Evolutionary conservation across 495 filamentous ascomycete genomes (phyloP).

Genomic region (Jackrogersella minutella): DNA sequence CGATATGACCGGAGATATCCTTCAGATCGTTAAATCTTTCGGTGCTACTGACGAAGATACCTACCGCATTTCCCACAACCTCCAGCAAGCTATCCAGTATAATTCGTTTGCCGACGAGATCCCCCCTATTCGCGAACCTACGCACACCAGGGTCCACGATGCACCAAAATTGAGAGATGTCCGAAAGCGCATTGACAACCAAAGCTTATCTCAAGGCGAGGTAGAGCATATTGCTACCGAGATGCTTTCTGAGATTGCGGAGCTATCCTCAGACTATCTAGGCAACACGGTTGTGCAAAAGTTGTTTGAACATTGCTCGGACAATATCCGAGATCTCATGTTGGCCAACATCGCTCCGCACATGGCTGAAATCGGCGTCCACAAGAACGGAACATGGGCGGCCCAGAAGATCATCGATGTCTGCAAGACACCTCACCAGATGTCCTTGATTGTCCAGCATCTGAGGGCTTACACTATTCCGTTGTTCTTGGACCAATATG

Average conservation of each 20-base stretch:
- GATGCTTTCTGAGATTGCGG: slow-evolving; percentile 96
- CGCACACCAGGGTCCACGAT: slow-evolving; percentile 89
- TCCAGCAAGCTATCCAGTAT: slow-evolving; percentile 79
- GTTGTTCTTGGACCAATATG: slow-evolving; percentile 95
- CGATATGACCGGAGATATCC: slow-evolving; percentile 82
- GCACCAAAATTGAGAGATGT: slow-evolving; percentile 96
- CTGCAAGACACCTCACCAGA: slow-evolving; percentile 82
- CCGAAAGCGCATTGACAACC: slow-evolving; percentile 96
- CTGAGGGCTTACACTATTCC: slow-evolving; percentile 86
- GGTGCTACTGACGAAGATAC: slow-evolving; percentile 85
- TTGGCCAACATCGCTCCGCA: slow-evolving; percentile 86
- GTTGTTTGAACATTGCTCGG: slow-evolving; percentile 94
- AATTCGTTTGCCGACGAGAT: slow-evolving; percentile 81
- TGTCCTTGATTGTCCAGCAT: slow-evolving; percentile 81
- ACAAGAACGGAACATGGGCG: slow-evolving; percentile 99
- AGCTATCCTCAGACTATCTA: slow-evolving; percentile 92
- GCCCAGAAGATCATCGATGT: slow-evolving; percentile 99
- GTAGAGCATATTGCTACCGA: slow-evolving; percentile 90
- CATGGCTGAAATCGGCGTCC: slow-evolving; percentile 93
- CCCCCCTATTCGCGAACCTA: slow-evolving; percentile 86
- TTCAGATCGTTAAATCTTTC: slow-evolving; percentile 86
- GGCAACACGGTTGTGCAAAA: slow-evolving; percentile 99
- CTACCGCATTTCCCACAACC: slow-evolving; percentile 72
- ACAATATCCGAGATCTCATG: slow-evolving; percentile 90
- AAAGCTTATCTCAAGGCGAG: slow-evolving; percentile 80